Conservation (phyloP, 495 filamentous ascomycete species). For the Recurvomyces mirabilis region DNA sequence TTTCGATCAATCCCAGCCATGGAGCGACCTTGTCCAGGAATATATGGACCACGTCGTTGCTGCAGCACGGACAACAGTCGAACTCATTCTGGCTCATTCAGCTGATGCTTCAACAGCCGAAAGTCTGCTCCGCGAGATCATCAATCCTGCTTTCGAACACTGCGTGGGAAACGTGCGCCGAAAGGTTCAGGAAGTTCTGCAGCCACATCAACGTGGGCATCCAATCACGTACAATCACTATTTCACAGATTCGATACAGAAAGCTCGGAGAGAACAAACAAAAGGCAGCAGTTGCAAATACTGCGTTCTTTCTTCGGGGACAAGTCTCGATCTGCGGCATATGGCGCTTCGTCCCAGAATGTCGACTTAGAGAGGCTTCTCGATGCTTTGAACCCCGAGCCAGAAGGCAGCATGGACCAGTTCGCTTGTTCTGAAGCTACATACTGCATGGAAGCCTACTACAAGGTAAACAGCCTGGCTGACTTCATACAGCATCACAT, state of each 20-base stretch:
- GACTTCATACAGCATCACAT: background rate
- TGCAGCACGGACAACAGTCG: too few relatives aligned
- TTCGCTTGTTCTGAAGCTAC: conserved; percentile 6
- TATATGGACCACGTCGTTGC: conserved; percentile 22
- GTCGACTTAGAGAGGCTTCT: conserved; percentile 3
- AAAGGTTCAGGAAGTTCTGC: conserved; percentile 7
- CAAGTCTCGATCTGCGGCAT: background rate
- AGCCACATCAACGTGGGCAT: conserved; percentile 7
- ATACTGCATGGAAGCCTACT: conserved; percentile 12
- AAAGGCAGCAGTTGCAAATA: too few relatives aligned
- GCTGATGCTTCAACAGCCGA: too few relatives aligned
- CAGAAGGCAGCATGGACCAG: conserved; percentile 14
- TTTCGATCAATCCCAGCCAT: conserved; percentile 36
- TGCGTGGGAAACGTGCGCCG: conserved; percentile 3
- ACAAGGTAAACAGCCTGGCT: conserved; percentile 17
- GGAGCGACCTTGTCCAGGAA: conserved; percentile 29
- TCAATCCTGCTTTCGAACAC: conserved; percentile 10
- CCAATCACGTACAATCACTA: conserved; percentile 24
- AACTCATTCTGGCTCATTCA: too few relatives aligned
- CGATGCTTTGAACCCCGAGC: background rate
- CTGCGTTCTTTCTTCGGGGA: background rate
- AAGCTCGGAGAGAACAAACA: conserved; percentile 1
- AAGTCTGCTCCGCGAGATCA: too few relatives aligned
- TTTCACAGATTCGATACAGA: conserved; percentile 16
- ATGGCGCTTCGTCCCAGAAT: background rate